These are phyloP conservation scores for Suillus brevipes DNA, from an alignment of 768 basidiomycete genomes.

Conservation along the genomic window DNA sequence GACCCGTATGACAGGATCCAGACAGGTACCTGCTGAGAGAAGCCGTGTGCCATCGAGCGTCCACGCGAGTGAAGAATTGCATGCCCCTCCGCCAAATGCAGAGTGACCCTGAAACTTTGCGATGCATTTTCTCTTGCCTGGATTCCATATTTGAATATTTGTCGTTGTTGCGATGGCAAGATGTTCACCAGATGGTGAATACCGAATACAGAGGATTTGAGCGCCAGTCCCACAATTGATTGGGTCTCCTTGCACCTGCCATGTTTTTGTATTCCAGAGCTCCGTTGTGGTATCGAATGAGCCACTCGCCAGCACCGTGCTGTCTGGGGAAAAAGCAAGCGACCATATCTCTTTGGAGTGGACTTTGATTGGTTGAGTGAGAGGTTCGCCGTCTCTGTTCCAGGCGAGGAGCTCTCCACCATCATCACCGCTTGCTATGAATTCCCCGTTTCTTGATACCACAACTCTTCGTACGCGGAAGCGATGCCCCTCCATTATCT, in stretches of 20 bases:
- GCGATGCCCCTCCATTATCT: not conserved
- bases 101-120: not conserved
- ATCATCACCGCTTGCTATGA: not conserved
- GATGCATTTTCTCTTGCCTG: not conserved
- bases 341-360: not conserved
- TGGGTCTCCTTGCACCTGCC: not conserved
- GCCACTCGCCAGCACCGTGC: not conserved
- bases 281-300: not conserved
- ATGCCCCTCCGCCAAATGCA: not conserved
- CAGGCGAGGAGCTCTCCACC: not conserved
- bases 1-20: not conserved
- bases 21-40: accelerated
- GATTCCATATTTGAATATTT: not conserved
- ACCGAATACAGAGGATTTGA: not conserved
- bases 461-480: too few species aligned
- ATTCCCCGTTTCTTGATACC: not conserved
- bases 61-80: not conserved
- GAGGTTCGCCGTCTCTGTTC: not conserved
- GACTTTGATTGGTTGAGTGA: not conserved
- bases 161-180: not conserved
- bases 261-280: not conserved
- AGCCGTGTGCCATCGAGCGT: not conserved
- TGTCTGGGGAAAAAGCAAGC: not conserved
- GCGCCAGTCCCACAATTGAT: not conserved
- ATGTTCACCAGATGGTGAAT: not conserved